Base-by-base conservation (phyloP, 805 yeast species). In the Teunomyces barrocoloradensis region DNA sequence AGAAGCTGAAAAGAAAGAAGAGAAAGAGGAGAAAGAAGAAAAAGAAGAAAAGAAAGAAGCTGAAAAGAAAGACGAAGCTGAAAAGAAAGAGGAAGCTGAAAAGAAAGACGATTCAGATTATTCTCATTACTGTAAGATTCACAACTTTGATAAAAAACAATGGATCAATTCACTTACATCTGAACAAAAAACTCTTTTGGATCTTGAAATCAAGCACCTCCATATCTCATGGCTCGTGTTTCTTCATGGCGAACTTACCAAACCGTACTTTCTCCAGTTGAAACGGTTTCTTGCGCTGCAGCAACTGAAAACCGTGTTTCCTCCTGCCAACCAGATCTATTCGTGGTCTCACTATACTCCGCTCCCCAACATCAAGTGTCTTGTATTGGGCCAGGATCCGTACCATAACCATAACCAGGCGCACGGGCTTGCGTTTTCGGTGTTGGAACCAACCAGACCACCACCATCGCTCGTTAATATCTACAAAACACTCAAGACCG, bases 341-440 rank as follows among this genome's bases (percentile, higher is more conserved):
- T 88, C 97, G 0, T 94, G 98, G 97, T 84, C 95, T 2, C 78
- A 89, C 28, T 73, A 84, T 13, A 89, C 98, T 0, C 96, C 96
- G 0, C 70, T 92, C 17, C 71, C 80, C 3, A 64, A 78, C 3
- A 87, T 90, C 15, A 84, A 82, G 58, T 94, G 92, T 23, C 77
- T 94, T 1, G 78, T 94, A 10, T 71, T 94, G 39, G 99, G 99
- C 0, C 99, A 94, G 64, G 99, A 94, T 63, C 99, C 99, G 0
- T 94, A 94, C 63, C 99, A 94, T 65, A 89, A 90, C 63, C 66
- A 67, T 56, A 87, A 87, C 62, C 99, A 94, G 65, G 99, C 99
- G 0, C 99, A 94, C 60, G 99, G 99, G 0, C 70, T 94, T 25
- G 98, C 99, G 3, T 94, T 94, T 57, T 87, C 95, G 17, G 98